Conservation (phyloP, 805 yeast species). For the Wickerhamiella siamensis region DNA sequence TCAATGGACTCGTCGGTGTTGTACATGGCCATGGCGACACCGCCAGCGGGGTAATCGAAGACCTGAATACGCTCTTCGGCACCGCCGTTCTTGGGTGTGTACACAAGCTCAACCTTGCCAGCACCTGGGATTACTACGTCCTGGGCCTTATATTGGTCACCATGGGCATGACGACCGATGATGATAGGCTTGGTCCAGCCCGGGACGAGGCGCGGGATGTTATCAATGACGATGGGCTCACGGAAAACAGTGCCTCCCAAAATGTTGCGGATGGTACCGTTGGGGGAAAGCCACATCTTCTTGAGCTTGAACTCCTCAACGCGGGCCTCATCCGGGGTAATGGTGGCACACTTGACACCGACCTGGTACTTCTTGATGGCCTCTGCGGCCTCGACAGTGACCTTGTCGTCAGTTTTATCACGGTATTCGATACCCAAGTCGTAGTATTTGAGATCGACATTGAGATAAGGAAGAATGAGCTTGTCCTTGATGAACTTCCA, state of each 20-base stretch:
- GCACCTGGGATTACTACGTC: conserved; percentile 67
- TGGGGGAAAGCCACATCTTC: conserved; percentile 96
- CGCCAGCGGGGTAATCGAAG: conserved; percentile 53
- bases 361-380: conserved; percentile 83
- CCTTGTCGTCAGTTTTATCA: conserved; percentile 76
- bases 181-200: conserved; percentile 93
- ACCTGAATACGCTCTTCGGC: conserved; percentile 44
- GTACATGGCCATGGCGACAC: conserved; percentile 87
- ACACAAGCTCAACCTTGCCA: conserved; percentile 66
- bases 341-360: conserved; percentile 95
- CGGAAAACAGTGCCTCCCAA: conserved; percentile 94
- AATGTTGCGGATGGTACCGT: conserved; percentile 91
- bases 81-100: conserved; percentile 53
- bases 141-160: conserved; percentile 92
- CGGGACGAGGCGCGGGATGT: conserved; percentile 76
- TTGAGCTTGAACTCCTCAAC: conserved; percentile 81
- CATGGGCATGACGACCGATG: conserved; percentile 95
- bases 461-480: conserved; percentile 70
- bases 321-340: conserved; percentile 88
- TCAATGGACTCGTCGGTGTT: conserved; percentile 82
- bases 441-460: conserved; percentile 80
- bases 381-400: conserved; percentile 77
- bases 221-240: conserved; percentile 85
- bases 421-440: conserved; percentile 79
- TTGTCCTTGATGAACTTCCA: conserved; percentile 84